Conservation (phyloP, 257 asterid species). For the Solanum sparsipilum region DNA sequence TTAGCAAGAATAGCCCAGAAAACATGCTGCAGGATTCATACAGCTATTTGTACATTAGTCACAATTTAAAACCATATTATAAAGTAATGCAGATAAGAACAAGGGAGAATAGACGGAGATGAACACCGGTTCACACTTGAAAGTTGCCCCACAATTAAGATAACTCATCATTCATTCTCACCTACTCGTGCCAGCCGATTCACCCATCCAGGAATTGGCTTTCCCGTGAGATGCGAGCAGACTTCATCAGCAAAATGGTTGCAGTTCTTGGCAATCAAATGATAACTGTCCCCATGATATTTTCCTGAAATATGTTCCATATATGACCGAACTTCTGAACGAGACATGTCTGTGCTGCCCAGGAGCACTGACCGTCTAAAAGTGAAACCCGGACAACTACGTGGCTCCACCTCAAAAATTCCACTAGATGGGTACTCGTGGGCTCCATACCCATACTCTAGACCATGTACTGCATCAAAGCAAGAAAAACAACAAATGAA, state of each 20-base stretch:
- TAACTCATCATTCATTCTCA: constrained; percentile 10
- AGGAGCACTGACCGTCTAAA: constrained; percentile 71
- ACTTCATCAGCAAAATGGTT: constrained; percentile 89
- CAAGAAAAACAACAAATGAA: not conserved
- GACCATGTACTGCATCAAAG: constrained; percentile 53
- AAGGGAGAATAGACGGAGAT: not conserved
- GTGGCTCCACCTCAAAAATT: constrained; percentile 88
- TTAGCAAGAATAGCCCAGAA: not conserved
- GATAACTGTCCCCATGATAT: constrained; percentile 76
- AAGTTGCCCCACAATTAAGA: not conserved
- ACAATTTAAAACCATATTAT: not conserved
- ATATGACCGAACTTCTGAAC: constrained; percentile 62
- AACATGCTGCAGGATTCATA: not conserved
- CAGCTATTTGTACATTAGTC: not conserved
- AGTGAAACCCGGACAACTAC: constrained; percentile 79
- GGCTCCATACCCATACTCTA: constrained; percentile 90
- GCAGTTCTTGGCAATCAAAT: constrained; percentile 86
- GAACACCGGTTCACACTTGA: not conserved
- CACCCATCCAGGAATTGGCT: constrained; percentile 87
- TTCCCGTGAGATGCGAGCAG: constrained; percentile 61
- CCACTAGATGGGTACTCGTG: constrained; percentile 85
- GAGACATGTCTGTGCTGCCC: constrained; percentile 73
- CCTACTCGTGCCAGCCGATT: constrained; percentile 86
- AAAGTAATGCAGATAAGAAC: not conserved
- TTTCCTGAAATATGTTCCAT: constrained; percentile 68